Percentiles rank a stretch among this genome's conserved stretches.
Conservation (phyloP, 2,329 filamentous ascomycete genomes). For the Penicillium sp. region DNA sequence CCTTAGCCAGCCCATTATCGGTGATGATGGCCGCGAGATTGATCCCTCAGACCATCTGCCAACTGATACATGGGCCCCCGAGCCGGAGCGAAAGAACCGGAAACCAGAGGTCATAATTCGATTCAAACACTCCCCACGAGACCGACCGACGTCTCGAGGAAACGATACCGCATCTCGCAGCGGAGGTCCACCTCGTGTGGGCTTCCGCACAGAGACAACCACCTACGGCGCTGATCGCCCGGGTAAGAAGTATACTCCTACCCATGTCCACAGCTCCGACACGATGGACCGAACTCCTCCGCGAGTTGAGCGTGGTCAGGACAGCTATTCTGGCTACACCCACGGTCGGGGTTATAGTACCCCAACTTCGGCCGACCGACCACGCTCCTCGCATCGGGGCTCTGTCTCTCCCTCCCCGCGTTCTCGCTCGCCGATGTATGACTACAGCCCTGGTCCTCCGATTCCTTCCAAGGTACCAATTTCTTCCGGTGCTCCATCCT, state of each 20-base stretch:
- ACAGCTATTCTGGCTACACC: slow-evolving; percentile 22
- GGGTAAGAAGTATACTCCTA: slow-evolving; percentile 20
- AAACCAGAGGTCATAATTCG: slow-evolving; percentile 55
- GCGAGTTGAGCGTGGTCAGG: slow-evolving; percentile 21
- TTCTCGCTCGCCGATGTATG: slow-evolving; percentile 38
- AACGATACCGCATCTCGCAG: slow-evolving; percentile 19
- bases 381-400: slow-evolving; percentile 29
- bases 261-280: slow-evolving; percentile 20
- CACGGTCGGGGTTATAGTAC: slow-evolving; percentile 28
- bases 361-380: slow-evolving; percentile 27
- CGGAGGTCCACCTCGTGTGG: slow-evolving; percentile 30
- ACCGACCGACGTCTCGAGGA: slow-evolving; percentile 27
- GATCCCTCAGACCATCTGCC: slow-evolving; percentile 70
- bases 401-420: slow-evolving; percentile 37
- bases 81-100: slow-evolving; percentile 62
- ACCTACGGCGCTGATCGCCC: slow-evolving; percentile 20
- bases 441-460: slow-evolving; percentile 39
- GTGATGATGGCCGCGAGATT: slow-evolving; percentile 66
- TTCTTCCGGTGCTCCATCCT: slow-evolving; percentile 32
- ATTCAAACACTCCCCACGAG: slow-evolving; percentile 45
- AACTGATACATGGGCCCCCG: slow-evolving; percentile 68
- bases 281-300: slow-evolving; percentile 28
- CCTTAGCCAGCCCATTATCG: slow-evolving; percentile 61
- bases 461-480: slow-evolving; percentile 51
- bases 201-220: slow-evolving; percentile 21